Conservation (phyloP, 2,329 filamentous ascomycete genomes). For the Chrysosporium queenslandicum region DNA sequence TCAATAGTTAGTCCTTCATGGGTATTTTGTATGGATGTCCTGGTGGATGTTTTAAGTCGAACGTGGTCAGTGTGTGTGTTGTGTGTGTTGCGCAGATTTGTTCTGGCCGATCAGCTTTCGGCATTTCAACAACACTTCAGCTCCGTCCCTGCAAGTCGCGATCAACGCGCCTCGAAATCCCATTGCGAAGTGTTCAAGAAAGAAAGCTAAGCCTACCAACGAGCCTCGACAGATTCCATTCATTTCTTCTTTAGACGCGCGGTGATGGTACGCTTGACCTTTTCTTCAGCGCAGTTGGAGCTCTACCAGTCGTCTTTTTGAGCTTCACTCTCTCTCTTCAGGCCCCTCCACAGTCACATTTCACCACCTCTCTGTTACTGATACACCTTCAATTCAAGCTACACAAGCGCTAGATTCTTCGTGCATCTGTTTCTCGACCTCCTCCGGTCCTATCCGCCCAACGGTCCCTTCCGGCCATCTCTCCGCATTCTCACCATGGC, state of each 20-base stretch:
- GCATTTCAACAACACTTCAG: no score
- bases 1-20: no score
- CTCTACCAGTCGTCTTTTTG: not conserved
- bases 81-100: no score
- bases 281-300: not conserved
- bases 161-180: no score
- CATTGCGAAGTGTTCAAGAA: no score
- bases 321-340: not conserved
- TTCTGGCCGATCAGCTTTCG: no score
- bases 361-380: not conserved
- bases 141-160: no score
- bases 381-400: not conserved
- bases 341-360: not conserved
- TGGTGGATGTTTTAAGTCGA: no score
- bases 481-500: not conserved
- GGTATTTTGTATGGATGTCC: no score
- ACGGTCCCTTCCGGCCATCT: not conserved
- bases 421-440: not conserved
- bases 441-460: not conserved
- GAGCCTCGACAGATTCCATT: no score
- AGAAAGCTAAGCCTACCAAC: no score
- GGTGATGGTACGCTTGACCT: not conserved
- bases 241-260: not conserved
- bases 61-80: no score
- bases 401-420: not conserved